Base-by-base conservation (phyloP, 2,329 filamentous ascomycete genomes). In the Penicillium olsonii region DNA sequence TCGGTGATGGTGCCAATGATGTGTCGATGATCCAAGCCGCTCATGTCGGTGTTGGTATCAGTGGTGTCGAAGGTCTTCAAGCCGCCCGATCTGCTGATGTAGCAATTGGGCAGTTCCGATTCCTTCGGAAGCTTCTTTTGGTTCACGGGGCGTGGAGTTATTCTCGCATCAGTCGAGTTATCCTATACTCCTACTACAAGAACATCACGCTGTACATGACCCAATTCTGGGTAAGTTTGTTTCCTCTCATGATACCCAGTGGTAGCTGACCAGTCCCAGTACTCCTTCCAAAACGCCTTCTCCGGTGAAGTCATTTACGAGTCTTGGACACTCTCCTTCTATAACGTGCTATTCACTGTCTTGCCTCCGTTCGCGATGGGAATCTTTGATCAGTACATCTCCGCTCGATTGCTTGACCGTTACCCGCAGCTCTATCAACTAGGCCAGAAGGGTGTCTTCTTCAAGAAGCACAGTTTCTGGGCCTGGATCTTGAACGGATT, bases 11-110 rank as follows among this genome's bases (percentile, higher is more conserved):
- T 57, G 94, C 94, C 39, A 99, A 99, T 73, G 94, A 99, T 66
- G 94, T 99, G n/a, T 96, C 92, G 15, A 99, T 99, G 94, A 99
- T 99, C 47, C 94, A 99, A 76, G 94, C 94, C 10, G 94, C 94
- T 11, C 94, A 99, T 68, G 95, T 99, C 57, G 94, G 94, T 57
- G 90, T 99, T 37, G 94, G 94, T 72, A 99, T 99, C 71, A 96
- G 91, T 66, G 94, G 94, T 72, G 83, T 95, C 57, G 94, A 99
- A 80, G 94, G 94, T 79, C 84, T 99, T 0, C 94, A 99, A 74
- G 94, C 94, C 39, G 94, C 94, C 40, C 85, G 94, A 65, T 96
- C 91, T 64, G 94, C 94, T 50, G 94, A 99, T 74, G 90, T 99
- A 39, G 87, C 92, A 8, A 96, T 99, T 67, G 94, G 84, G 0